Evolutionary conservation across 164 flowering plant species (phyloP), one percentile per base, ranked within the genome.

Genomic region (Cinnamomum chago): DNA sequence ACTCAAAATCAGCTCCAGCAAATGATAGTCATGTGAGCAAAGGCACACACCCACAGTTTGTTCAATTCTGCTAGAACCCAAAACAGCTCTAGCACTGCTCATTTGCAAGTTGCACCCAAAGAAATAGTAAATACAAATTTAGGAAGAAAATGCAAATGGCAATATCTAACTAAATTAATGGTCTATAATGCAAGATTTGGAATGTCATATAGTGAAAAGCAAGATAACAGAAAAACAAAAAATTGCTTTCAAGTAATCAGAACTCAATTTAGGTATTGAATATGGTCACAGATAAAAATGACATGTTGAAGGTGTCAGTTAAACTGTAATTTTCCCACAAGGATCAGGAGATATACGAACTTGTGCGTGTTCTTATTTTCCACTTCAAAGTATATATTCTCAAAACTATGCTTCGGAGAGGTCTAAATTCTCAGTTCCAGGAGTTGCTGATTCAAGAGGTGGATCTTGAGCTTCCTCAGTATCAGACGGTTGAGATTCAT

Each of bases 401-500:
- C 30, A 35, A 35, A 70, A 64, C 76, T 75, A 89, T 50, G 92
- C 89, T 80, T 89, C 91, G 35, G 89, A 83, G 23, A 83, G 83
- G 79, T 91, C 92, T n/a, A 81, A 79, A 30, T 76, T 83, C 78
- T 86, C 92, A 72, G 47, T 79, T 50, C 75, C 76, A 2, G 85
- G 71, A 74, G 82, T 30, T 2, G 66, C 51, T n/a, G 86, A 67
- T 51, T 87, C 89, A 5, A 74, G 52, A 58, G 86, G 77, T 24
- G 76, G 52, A 50, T 84, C 88, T 82, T 82, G 85, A 22, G 62
- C n/a, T 73, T 84, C 92, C 75, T 86, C 92, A 22, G 75, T 24
- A 67, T 87, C 92, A 12, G 92, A 78, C 5, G 97, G 95, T 73
- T 91, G 94, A 76, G 98, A 92, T 84, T 90, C 97, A 62, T 89